A percentile compares a stretch with the other conserved stretches of the same genome.
phyloP scores from a whole-genome alignment of 2,329 filamentous ascomycete species.

The Samsoniella hepiali region DNA sequence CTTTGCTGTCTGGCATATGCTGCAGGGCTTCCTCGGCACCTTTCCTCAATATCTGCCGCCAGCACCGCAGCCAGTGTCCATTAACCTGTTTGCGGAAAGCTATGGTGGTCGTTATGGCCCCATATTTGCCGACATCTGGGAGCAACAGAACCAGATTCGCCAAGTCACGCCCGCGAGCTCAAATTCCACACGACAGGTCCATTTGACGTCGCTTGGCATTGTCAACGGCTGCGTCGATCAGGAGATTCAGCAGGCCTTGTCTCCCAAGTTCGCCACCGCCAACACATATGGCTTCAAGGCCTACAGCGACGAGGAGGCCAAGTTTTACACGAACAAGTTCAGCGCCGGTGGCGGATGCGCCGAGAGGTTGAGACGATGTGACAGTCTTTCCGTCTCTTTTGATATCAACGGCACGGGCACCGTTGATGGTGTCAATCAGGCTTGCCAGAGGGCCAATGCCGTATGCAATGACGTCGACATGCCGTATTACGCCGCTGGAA shows the following conservation, averaged over 20 bases:
- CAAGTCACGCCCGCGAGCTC: slow-evolving; percentile 46
- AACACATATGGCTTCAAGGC: slow-evolving; percentile 64
- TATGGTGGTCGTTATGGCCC: slow-evolving; percentile 70
- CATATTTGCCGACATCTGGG: slow-evolving; percentile 55
- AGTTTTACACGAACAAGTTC: slow-evolving; percentile 40
- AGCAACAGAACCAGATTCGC: slow-evolving; percentile 59
- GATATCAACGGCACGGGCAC: slow-evolving; percentile 44
- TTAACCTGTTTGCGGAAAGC: slow-evolving; percentile 67
- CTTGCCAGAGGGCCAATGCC: slow-evolving; percentile 51
- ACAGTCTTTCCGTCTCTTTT: slow-evolving; percentile 35
- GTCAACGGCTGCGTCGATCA: slow-evolving; percentile 69
- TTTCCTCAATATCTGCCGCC: slow-evolving; percentile 58
- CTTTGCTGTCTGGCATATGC: slow-evolving; percentile 61
- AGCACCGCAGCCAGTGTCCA: slow-evolving; percentile 46
- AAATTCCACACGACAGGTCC: slow-evolving; percentile 55
- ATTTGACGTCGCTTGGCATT: slow-evolving; percentile 63
- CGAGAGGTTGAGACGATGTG: slow-evolving; percentile 51
- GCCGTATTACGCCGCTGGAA: slow-evolving; percentile 53
- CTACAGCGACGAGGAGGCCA: slow-evolving; percentile 50
- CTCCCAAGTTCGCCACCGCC: slow-evolving; percentile 55
- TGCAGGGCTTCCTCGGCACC: slow-evolving; percentile 57
- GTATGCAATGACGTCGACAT: slow-evolving; percentile 49
- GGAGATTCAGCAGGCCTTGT: slow-evolving; percentile 56
- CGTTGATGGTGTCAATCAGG: slow-evolving; percentile 35
- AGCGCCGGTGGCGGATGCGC: slow-evolving; percentile 45